Conservation (phyloP, 768 basidiomycete genomes). For the Chalciporus piperatus region DNA sequence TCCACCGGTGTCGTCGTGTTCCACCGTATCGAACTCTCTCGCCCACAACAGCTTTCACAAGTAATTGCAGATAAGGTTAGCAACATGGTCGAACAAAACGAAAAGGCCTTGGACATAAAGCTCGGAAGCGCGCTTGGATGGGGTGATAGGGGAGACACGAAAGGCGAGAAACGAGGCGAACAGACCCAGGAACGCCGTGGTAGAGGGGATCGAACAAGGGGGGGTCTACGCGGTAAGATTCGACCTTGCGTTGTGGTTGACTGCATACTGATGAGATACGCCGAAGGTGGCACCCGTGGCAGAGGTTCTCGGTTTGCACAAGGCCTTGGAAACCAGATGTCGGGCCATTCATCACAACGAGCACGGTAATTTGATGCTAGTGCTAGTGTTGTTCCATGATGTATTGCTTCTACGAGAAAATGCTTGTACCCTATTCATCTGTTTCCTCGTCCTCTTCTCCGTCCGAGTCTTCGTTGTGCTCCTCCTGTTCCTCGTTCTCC, state of each 20-base stretch:
- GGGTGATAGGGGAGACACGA: constrained; percentile 52
- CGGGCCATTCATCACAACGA: constrained; percentile 30
- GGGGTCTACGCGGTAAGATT: constrained; percentile 53
- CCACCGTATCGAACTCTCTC: constrained; percentile 86
- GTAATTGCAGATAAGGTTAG: constrained; percentile 85
- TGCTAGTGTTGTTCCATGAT: neutral
- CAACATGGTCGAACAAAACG: constrained; percentile 86
- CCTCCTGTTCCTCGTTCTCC: constrained; percentile 29
- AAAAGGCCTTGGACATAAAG: constrained; percentile 83
- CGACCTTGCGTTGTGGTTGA: neutral
- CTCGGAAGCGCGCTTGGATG: constrained; percentile 58
- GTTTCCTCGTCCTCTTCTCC: constrained; percentile 13
- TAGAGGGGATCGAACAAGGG: constrained; percentile 60
- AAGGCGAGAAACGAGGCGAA: constrained; percentile 78
- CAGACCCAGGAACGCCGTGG: constrained; percentile 76
- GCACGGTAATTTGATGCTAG: constrained; percentile 14
- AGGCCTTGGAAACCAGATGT: constrained; percentile 80
- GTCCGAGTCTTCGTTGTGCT: constrained; percentile 11
- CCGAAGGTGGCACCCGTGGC: constrained; percentile 60
- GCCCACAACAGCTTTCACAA: constrained; percentile 87
- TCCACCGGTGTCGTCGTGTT: constrained; percentile 88
- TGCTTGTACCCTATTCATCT: constrained; percentile 1
- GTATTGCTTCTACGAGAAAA: neutral
- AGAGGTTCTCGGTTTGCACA: constrained; percentile 81
- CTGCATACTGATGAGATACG: neutral